Percentiles rank a stretch among this genome's conserved stretches.
These are phyloP conservation scores for Sextonia rubra DNA, from an alignment of 164 flowering plant species.

Conservation along the genomic window DNA sequence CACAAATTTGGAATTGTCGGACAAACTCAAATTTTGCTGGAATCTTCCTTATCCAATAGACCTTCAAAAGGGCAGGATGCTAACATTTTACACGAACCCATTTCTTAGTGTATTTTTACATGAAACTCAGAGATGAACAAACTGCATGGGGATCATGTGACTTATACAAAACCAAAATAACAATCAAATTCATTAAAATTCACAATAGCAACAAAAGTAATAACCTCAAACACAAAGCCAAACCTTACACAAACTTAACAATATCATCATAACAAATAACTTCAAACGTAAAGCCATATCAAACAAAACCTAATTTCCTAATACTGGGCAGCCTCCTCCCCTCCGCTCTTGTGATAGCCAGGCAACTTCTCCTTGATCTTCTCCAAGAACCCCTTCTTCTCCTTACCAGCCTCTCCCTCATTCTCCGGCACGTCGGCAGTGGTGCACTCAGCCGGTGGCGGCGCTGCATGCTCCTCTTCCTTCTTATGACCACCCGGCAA, in stretches of 20 bases:
- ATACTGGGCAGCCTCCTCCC: slow-evolving; percentile 5
- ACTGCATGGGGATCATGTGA: too few relatives aligned
- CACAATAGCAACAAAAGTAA: too few relatives aligned
- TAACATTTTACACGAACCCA: too few relatives aligned
- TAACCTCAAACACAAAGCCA: neutral
- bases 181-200: neutral
- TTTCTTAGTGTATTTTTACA: too few relatives aligned
- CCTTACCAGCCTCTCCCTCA: slow-evolving; percentile 10
- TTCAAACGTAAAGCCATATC: neutral
- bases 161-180: neutral
- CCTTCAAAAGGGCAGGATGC: too few relatives aligned
- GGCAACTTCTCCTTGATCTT: slow-evolving; percentile 58
- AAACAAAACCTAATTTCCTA: neutral
- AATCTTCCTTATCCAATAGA: too few relatives aligned
- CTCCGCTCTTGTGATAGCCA: slow-evolving; percentile 26
- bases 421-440: neutral
- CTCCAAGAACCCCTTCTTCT: slow-evolving; percentile 49
- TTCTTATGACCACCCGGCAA: slow-evolving; percentile 52
- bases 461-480: slow-evolving; percentile 14
- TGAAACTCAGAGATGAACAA: too few relatives aligned
- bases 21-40: too few relatives aligned
- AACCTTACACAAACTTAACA: neutral
- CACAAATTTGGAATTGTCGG: too few relatives aligned
- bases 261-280: neutral
- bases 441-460: slow-evolving; percentile 11